phyloP scores from a whole-genome alignment of 768 basidiomycete species.

The Phaeotremella fagi region DNA sequence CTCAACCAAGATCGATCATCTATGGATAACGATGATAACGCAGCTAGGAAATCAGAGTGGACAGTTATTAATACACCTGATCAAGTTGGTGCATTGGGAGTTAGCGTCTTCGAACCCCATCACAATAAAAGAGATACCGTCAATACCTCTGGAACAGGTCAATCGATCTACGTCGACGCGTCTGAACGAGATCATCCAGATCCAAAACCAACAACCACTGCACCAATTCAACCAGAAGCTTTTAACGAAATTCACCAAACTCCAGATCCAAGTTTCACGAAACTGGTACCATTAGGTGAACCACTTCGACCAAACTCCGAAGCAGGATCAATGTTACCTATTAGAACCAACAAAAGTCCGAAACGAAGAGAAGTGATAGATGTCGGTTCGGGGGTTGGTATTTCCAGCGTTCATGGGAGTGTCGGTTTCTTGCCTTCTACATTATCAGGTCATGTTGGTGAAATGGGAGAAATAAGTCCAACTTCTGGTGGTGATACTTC shows the following conservation, averaged over 20 bases:
- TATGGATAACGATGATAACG: no score
- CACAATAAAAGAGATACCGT: not conserved
- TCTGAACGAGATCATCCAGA: not conserved
- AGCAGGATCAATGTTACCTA: not conserved
- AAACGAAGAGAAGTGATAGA: conserved; percentile 4
- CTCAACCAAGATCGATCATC: no score
- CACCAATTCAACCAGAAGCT: not conserved
- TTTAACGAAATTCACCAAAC: not conserved
- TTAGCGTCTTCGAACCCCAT: not conserved
- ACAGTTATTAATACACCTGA: not conserved
- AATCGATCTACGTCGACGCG: not conserved
- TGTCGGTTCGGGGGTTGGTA: conserved; percentile 4
- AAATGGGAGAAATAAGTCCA: not conserved
- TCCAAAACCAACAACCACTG: not conserved
- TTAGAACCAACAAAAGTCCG: not conserved
- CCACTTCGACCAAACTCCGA: no score
- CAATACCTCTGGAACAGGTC: not conserved
- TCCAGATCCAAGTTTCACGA: not conserved
- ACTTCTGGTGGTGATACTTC: not conserved
- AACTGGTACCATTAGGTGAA: not conserved
- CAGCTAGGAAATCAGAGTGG: no score
- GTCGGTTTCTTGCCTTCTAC: conserved; percentile 7
- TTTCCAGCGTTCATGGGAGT: conserved; percentile 8
- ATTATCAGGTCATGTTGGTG: not conserved
- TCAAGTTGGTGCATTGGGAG: not conserved